Evolutionary conservation across 139 green algal species (phyloP).

Genomic region (Volvox africanus): DNA sequence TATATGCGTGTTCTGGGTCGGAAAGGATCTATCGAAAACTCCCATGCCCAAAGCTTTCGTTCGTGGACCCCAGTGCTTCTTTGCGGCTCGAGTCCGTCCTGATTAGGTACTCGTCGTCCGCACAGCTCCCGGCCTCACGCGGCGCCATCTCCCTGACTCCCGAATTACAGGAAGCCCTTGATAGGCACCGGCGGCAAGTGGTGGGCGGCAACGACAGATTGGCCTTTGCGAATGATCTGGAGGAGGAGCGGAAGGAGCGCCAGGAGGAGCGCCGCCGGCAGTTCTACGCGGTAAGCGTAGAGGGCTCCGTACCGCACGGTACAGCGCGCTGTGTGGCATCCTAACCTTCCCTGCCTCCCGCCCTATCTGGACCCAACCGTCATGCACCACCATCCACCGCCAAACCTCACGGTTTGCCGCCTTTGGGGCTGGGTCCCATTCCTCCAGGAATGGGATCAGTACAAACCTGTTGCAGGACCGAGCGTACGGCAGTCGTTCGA

Average conservation of each 20-base stretch:
- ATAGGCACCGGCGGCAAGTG: slow-evolving; percentile 9
- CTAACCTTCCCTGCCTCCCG: background rate
- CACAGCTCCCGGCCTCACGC: too few relatives aligned
- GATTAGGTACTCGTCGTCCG: too few relatives aligned
- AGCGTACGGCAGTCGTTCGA: slow-evolving; percentile 2
- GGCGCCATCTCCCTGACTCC: background rate
- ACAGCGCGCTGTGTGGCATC: background rate
- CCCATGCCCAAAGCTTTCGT: too few relatives aligned
- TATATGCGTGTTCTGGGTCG: too few relatives aligned
- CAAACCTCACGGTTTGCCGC: too few relatives aligned
- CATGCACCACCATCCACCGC: too few relatives aligned
- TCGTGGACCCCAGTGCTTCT: too few relatives aligned
- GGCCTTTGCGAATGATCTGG: slow-evolving; percentile 2
- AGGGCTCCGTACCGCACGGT: too few relatives aligned
- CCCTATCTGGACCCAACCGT: too few relatives aligned
- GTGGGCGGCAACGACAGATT: slow-evolving; percentile 21
- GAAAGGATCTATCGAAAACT: too few relatives aligned
- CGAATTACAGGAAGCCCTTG: slow-evolving; percentile 10
- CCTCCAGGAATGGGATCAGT: slow-evolving; percentile 36
- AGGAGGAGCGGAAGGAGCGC: background rate
- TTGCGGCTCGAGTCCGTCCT: too few relatives aligned
- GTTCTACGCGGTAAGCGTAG: background rate
- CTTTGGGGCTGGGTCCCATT: background rate
- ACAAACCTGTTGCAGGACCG: background rate
- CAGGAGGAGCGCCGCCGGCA: slow-evolving; percentile 17